Conservation (phyloP, 306 rosid species). For the Ormosia semicastrata region DNA sequence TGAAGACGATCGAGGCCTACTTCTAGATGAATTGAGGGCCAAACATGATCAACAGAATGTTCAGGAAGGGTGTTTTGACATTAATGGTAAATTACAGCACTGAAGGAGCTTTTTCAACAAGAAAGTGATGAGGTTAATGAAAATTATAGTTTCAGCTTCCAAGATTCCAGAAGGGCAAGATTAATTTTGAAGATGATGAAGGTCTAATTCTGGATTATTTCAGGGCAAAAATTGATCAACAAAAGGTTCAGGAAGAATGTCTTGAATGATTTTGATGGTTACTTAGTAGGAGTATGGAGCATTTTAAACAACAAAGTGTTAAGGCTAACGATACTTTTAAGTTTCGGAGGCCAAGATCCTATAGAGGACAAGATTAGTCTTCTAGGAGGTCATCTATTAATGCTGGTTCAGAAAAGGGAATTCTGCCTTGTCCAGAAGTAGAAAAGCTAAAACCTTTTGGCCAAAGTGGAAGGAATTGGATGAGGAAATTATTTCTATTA, state of each 20-base stretch:
- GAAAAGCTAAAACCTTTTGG: background rate
- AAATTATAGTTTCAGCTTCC: background rate
- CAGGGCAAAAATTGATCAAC: background rate
- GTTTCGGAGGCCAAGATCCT: conserved; percentile 1
- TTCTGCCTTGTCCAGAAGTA: background rate
- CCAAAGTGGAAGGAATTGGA: background rate
- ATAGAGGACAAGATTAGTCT: background rate
- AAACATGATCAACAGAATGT: background rate
- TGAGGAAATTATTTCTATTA: background rate
- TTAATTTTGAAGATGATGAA: too few species aligned
- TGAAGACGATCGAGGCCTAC: background rate
- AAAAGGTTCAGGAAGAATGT: background rate
- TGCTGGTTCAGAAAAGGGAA: background rate
- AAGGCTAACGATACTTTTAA: background rate
- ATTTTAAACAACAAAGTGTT: background rate
- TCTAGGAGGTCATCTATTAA: conserved; percentile 5
- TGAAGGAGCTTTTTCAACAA: background rate
- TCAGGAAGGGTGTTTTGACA: background rate
- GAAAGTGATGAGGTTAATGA: background rate
- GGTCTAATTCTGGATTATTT: background rate
- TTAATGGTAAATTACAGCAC: background rate
- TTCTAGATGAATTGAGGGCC: background rate
- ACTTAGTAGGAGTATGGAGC: background rate
- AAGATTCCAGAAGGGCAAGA: background rate
- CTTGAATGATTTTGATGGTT: background rate